Conservation (phyloP, 768 basidiomycete genomes). For the Suillus weaverae region DNA sequence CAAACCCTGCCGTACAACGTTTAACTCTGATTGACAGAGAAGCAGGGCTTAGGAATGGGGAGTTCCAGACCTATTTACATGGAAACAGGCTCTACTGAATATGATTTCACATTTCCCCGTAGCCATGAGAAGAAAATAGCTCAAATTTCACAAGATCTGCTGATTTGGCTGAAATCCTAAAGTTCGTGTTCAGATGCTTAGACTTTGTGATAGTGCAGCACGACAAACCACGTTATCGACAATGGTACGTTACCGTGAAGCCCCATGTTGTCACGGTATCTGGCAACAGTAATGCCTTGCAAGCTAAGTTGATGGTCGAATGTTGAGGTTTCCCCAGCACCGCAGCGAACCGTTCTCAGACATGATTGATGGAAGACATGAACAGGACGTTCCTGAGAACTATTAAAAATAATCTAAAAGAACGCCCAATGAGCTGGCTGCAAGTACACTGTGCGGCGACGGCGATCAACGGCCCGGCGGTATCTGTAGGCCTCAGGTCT, state of each 20-base stretch:
- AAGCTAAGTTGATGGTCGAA: not conserved
- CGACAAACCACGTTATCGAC: not conserved
- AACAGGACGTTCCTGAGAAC: not conserved
- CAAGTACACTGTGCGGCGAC: not conserved
- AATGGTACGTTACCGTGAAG: not conserved
- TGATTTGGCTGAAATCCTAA: not conserved
- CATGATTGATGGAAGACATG: not conserved
- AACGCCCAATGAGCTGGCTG: not conserved
- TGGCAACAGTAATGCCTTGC: not conserved
- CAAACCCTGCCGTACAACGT: slow-evolving; percentile 24
- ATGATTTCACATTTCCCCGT: slow-evolving; percentile 10
- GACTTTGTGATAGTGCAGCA: not conserved
- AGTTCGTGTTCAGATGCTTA: not conserved
- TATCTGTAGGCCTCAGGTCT: not conserved
- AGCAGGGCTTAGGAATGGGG: slow-evolving; percentile 7
- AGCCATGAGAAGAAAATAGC: slow-evolving; percentile 16
- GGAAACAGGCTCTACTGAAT: slow-evolving; percentile 3
- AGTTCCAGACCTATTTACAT: slow-evolving; percentile 10
- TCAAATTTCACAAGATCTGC: not conserved
- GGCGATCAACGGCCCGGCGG: not conserved
- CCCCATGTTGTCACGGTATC: not conserved
- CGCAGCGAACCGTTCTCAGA: not conserved
- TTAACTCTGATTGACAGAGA: slow-evolving; percentile 22
- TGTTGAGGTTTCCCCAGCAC: not conserved
- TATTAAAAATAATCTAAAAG: not conserved